Base-by-base conservation (phyloP, 73 alveolate genomes). In the Uronychia binucleata region DNA sequence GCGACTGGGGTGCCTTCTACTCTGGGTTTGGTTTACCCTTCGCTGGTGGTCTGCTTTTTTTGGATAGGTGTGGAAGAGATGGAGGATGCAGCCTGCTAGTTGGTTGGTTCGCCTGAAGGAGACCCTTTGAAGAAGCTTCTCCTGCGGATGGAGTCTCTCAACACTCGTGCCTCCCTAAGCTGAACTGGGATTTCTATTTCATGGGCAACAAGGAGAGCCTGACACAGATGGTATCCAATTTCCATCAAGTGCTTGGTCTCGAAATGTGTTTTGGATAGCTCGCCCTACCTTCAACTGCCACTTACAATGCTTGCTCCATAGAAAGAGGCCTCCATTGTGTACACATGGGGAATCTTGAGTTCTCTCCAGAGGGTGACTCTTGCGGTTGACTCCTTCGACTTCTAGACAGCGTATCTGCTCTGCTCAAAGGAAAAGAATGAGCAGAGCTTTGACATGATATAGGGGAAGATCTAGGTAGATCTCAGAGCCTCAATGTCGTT, bases 371-470 rank as follows among this genome's bases (percentile, higher is more conserved):
- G 67, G 19, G 83, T 29, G 26, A 83, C 75, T 28, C 90, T 67
- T n/a, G 90, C 90, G 34, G 90, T 83, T 5, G 90, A 60, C 31
- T 83, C 90, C 34, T 83, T 83, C 28, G 84, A 74, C 58, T 83
- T 83, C 57, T 57, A 74, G 84, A 83, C 75, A 29, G 77, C 26
- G 31, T 74, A 83, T 5, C 84, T 33, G 78, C 90, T 74, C 26
- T 83, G 84, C 26, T 1, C 27, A 29, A 74, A 83, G 28, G 26
- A 25, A 59, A 83, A 83, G 74, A 27, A 83, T 57, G 67, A 83
- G 31, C 67, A 75, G 35, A 74, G 34, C 31, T 75, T 83, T 14
- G 83, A 83, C 25, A 83, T 14, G 5, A 83, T 83, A 33, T 31
- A 78, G 0, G 90, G 78, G 78, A 83, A 83, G 19, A 83, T n/a